Evolutionary conservation across 306 rosid species (phyloP).

Genomic region (Quillaja saponaria): DNA sequence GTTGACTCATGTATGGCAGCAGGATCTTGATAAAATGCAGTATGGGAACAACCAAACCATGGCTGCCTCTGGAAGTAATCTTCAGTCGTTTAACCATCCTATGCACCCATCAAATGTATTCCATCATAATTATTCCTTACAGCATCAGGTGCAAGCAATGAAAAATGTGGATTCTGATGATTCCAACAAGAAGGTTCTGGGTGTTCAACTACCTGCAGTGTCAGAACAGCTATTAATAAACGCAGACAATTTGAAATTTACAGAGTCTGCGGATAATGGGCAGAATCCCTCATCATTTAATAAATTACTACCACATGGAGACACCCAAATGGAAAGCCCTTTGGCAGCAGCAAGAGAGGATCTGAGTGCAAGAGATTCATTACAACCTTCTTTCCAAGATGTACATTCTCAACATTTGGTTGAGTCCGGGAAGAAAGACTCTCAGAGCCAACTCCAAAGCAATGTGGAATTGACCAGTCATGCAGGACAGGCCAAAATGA

Average conservation of each 20-base stretch:
- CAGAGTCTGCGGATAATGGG: conserved; percentile 26
- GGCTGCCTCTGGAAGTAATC: conserved; percentile 31
- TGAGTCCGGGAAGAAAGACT: conserved; percentile 32
- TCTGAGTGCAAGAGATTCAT: conserved; percentile 18
- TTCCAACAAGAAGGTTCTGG: conserved; percentile 35
- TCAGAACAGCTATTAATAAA: conserved; percentile 33
- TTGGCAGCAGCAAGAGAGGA: conserved; percentile 43
- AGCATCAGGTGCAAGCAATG: conserved; percentile 31
- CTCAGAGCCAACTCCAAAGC: conserved; percentile 36
- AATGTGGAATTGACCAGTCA: conserved; percentile 26
- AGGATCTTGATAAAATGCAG: conserved; percentile 32
- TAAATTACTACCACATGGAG: conserved; percentile 24
- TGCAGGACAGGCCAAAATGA: conserved; percentile 34
- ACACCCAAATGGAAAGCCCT: conserved; percentile 30
- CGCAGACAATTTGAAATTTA: conserved; percentile 22
- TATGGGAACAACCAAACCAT: conserved; percentile 22
- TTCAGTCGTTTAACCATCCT: conserved; percentile 27
- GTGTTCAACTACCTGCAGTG: conserved; percentile 25
- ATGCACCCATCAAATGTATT: conserved; percentile 27
- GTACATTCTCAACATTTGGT: conserved; percentile 31
- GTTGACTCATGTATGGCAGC: conserved; percentile 35
- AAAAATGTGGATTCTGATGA: conserved; percentile 39
- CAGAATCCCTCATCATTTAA: conserved; percentile 30
- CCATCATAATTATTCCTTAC: conserved; percentile 32
- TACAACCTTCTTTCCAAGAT: conserved; percentile 32